These are phyloP conservation scores for Nicotiana tomentosiformis DNA, from an alignment of 257 asterid species.

Conservation along the genomic window DNA sequence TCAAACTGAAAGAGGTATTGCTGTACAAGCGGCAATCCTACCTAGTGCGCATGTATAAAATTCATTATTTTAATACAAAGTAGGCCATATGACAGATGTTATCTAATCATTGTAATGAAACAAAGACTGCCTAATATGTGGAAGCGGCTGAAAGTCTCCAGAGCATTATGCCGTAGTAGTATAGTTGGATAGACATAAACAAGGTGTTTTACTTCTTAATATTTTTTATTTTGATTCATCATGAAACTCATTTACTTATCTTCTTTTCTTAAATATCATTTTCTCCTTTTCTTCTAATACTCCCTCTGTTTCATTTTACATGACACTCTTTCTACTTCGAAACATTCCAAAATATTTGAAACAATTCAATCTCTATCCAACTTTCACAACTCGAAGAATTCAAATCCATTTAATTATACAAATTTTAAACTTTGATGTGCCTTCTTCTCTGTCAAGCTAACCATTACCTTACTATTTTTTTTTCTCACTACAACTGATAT, in stretches of 20 bases:
- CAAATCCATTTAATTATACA: neutral
- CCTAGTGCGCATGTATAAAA: constrained; percentile 45
- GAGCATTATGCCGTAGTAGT: neutral
- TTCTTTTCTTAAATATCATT: no score
- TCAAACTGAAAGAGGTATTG: constrained; percentile 88
- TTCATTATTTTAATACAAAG: constrained; percentile 6
- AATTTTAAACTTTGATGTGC: neutral
- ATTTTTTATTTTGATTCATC: no score
- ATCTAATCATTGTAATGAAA: neutral
- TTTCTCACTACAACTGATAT: neutral
- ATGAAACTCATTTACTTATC: no score
- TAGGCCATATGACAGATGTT: neutral
- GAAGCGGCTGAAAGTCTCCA: neutral
- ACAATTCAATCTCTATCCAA: neutral
- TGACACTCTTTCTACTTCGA: no score
- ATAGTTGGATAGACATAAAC: no score
- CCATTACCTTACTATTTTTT: neutral
- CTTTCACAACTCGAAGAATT: neutral
- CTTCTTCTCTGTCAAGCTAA: neutral
- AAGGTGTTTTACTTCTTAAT: no score
- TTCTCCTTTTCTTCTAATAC: no score
- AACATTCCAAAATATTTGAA: neutral
- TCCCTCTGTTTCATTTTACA: no score
- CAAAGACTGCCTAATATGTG: neutral
- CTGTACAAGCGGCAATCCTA: constrained; percentile 97